Evolutionary conservation across 345 rosid genomes (phyloP).

Genomic region (Raphanus raphanistrum): DNA sequence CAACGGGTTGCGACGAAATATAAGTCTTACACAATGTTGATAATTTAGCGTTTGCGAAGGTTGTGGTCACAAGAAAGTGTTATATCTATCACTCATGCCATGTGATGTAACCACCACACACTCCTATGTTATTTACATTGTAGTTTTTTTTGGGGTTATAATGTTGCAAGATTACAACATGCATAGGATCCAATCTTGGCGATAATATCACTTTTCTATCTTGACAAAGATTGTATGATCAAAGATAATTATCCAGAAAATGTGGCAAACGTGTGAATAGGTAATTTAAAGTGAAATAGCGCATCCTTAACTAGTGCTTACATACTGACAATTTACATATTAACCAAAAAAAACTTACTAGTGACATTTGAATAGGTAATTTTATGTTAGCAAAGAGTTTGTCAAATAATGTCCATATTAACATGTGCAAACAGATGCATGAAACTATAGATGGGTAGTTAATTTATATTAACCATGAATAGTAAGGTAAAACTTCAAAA

Average conservation of each 20-base stretch:
- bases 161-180: neutral
- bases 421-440: neutral
- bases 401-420: neutral
- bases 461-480: neutral
- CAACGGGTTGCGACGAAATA: conserved; percentile 21
- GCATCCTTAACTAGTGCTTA: neutral
- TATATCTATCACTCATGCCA: neutral
- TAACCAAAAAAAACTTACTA: no score
- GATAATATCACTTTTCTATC: neutral
- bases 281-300: neutral
- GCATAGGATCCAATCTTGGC: neutral
- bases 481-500: neutral
- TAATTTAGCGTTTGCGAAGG: conserved; percentile 23
- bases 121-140: neutral
- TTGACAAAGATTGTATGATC: neutral
- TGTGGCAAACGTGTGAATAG: neutral
- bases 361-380: no score
- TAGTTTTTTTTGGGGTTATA: neutral
- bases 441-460: neutral
- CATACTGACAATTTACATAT: no score
- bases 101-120: neutral
- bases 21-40: neutral
- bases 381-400: neutral
- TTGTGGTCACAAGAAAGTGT: conserved; percentile 24
- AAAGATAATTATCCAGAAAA: neutral